Evolutionary conservation across 2,329 filamentous ascomycete species (phyloP), one percentile per base, ranked within the genome.

Genomic region (Plenodomus biglobosus): DNA sequence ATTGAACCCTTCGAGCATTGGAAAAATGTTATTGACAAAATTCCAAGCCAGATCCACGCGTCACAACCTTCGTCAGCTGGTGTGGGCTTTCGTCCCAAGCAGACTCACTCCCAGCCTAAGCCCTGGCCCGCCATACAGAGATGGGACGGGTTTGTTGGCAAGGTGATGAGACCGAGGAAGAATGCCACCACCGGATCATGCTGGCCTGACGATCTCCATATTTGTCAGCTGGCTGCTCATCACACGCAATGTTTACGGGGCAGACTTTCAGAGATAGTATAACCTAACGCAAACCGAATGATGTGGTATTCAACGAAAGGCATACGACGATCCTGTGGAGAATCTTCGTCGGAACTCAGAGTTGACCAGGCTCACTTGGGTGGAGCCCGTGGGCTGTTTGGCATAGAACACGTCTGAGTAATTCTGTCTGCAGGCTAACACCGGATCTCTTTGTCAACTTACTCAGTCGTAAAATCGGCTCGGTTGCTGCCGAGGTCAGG

Each of bases 401-500:
- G 11, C 7, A 15, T 32, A 15, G 15, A 3, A 3, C 15, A 11
- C 13, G 13, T 32, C 27, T 15, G 17, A 17, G 38, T 13, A 21
- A 24, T 42, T n/a, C 13, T 43, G 21, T 46, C 37, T 39, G 39
- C 51, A 44, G 48, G 40, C 38, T 38, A 19, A 36, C 30, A 15
- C 38, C 20, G 40, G 30, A 47, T 45, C 38, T 44, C 40, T 38
- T n/a, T 52, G 38, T 38, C 40, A 38, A 32, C 41, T 44, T 41
- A 37, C 36, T 51, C 35, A 42, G 47, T 20, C 42, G 32, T 41
- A 50, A 52, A 48, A 46, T 55, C 46, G 50, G 38, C 48, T 61
- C 62, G 59, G 62, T 47, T 55, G 48, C 44, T 51, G 45, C 65
- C 65, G 64, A 64, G 36, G 48, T 55, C 52, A 60, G 52, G 55